Conservation (phyloP, 2,329 filamentous ascomycete genomes). For the Capronia americana region DNA sequence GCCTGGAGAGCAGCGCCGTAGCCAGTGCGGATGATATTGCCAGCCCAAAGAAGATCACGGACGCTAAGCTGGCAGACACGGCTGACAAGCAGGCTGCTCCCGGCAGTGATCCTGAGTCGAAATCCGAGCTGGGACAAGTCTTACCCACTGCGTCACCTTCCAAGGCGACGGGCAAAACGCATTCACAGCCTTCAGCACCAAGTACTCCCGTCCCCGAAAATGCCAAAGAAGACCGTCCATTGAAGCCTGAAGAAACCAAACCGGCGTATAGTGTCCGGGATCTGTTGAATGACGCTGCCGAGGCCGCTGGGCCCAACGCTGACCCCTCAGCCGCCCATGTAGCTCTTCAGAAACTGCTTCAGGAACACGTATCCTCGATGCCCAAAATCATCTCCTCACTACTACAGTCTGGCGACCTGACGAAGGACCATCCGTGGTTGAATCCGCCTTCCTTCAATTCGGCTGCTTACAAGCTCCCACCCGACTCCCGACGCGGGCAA, state of each 20-base stretch:
- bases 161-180: constrained; percentile 11
- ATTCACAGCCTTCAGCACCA: constrained; percentile 11
- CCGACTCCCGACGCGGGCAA: constrained; percentile 37
- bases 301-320: constrained; percentile 18
- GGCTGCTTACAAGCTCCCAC: constrained; percentile 37
- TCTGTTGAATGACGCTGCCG: constrained; percentile 35
- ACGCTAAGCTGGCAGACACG: constrained; percentile 7
- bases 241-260: constrained; percentile 21
- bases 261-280: constrained; percentile 36
- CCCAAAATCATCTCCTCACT: constrained; percentile 36
- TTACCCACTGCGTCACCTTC: not conserved
- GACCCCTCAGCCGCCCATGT: constrained; percentile 26
- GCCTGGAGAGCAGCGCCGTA: constrained; percentile 26
- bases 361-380: constrained; percentile 35
- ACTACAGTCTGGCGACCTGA: constrained; percentile 37
- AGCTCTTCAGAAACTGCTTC: constrained; percentile 30
- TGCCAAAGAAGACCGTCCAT: constrained; percentile 20
- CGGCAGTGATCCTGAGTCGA: constrained; percentile 3
- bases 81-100: constrained; percentile 6
- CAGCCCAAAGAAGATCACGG: constrained; percentile 1
- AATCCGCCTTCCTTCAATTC: constrained; percentile 46
- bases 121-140: constrained; percentile 19
- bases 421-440: constrained; percentile 51
- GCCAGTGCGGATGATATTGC: constrained; percentile 24
- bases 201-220: constrained; percentile 20